Evolutionary conservation across 345 rosid genomes (phyloP), one percentile per base, ranked within the genome.

Genomic region (Nasturtium officinale): DNA sequence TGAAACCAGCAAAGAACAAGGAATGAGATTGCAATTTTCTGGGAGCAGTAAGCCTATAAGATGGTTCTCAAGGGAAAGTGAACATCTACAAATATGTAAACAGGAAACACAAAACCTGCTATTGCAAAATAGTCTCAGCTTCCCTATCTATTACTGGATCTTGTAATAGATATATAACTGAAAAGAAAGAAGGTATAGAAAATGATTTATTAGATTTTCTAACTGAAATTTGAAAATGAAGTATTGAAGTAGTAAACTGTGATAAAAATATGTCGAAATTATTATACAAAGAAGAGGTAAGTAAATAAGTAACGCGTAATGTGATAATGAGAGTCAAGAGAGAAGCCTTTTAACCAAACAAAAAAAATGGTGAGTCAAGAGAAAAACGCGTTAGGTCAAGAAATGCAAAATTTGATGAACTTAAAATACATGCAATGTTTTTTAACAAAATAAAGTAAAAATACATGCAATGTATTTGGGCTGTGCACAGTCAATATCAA

Each of bases 1-100:
- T 95, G 86, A 65, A 83, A 77, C 47, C 43, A 57, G 43, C 16
- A 15, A 71, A 20, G 18, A 65, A 65, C 32, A 60, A 58, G 12
- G 37, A 53, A 70, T 70, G 42, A 47, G 68, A 71, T 3, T 32
- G 7, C 12, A 58, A 65, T 8, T 56, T 26, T 55, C 76, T 45
- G 48, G 26, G 50, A 29, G 30, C 6, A 42, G 11, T 40, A 29
- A 61, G 47, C 37, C 38, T 32, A 33, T 43, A 69, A 23, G 42
- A 52, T 51, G 18, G 29, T 30, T 45, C 48, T 23, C 32, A 74
- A 33, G 40, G 47, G 67, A 28, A 60, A 75, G 30, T 7, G 7
- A 13, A 67, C 21, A 51, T 48, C 61, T 58, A 50, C 29, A 18
- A 3, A 59, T 60, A 67, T 48, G 30, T 21, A 21, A 59, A 29